phyloP scores from a whole-genome alignment of 1,139 yeast species.

The Saccharomyces hybrid region DNA sequence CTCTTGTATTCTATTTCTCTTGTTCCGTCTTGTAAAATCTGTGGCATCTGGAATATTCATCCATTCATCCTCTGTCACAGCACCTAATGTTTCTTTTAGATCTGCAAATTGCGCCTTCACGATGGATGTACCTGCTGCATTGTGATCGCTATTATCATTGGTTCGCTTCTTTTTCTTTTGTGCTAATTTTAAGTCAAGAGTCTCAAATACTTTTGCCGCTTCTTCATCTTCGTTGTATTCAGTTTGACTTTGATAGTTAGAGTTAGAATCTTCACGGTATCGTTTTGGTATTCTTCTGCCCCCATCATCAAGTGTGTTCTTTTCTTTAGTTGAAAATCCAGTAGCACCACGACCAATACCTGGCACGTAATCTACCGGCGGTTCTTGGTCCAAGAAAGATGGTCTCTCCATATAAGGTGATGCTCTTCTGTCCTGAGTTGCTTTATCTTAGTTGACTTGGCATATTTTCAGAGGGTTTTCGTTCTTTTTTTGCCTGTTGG shows the following conservation, averaged over 20 bases:
- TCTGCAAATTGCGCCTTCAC: constrained; percentile 45
- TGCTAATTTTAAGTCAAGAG: constrained; percentile 52
- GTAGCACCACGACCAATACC: constrained; percentile 95
- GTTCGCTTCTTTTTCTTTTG: constrained; percentile 29
- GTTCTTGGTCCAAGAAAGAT: constrained; percentile 70
- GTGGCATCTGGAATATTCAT: constrained; percentile 77
- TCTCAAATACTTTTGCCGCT: constrained; percentile 64
- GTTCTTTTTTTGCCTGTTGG: neutral
- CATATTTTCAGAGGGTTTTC: neutral
- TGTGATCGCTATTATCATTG: constrained; percentile 23
- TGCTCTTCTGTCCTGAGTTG: neutral
- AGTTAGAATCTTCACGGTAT: constrained; percentile 14
- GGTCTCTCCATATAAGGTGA: constrained; percentile 17
- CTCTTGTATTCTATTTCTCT: constrained; percentile 56
- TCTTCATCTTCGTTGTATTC: constrained; percentile 42
- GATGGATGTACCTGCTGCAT: constrained; percentile 8
- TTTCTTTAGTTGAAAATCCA: constrained; percentile 83
- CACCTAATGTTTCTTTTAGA: constrained; percentile 53
- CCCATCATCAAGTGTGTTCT: constrained; percentile 31
- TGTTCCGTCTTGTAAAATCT: constrained; percentile 75
- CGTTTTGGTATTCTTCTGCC: constrained; percentile 13
- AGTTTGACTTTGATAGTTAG: constrained; percentile 32
- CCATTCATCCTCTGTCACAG: constrained; percentile 71
- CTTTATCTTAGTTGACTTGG: neutral
- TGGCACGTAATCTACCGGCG: constrained; percentile 87